Evolutionary conservation across 1,284 basidiomycete genomes (phyloP).

Genomic region (Naganishia sp.): DNA sequence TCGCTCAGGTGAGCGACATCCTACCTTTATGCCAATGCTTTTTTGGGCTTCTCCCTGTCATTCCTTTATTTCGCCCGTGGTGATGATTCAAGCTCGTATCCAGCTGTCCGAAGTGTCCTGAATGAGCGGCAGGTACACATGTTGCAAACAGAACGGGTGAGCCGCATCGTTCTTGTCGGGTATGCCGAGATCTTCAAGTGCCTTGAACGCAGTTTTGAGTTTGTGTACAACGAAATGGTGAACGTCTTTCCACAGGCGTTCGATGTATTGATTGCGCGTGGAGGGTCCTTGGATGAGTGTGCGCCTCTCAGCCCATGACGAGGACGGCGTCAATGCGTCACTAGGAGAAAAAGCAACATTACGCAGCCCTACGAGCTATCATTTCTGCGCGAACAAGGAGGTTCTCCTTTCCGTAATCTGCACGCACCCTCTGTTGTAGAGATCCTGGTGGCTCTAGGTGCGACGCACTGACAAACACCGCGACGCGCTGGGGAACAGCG

Average conservation of each 20-base stretch:
- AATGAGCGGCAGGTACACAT: not conserved
- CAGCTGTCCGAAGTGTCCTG: no score
- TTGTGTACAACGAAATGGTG: not conserved
- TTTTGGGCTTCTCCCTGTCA: no score
- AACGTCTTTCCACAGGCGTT: slow-evolving; percentile 2
- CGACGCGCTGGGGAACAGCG: no score
- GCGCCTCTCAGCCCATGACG: not conserved
- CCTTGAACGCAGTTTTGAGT: not conserved
- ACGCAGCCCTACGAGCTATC: not conserved
- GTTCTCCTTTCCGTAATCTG: not conserved
- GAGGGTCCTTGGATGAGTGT: not conserved
- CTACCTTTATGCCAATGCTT: no score
- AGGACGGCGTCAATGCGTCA: no score
- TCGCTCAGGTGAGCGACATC: no score
- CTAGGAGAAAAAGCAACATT: not conserved
- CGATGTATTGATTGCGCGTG: not conserved
- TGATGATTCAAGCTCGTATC: no score
- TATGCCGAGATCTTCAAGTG: not conserved
- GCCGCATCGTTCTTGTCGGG: not conserved
- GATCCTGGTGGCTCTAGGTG: no score
- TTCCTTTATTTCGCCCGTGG: no score
- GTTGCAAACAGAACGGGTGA: slow-evolving; percentile 3
- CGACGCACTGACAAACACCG: no score
- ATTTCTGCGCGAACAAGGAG: not conserved
- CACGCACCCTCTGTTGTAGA: not conserved